A percentile compares a stretch with the other conserved stretches of the same genome.
phyloP scores from a whole-genome alignment of 768 basidiomycete genomes.

The Cyathus striatus region DNA sequence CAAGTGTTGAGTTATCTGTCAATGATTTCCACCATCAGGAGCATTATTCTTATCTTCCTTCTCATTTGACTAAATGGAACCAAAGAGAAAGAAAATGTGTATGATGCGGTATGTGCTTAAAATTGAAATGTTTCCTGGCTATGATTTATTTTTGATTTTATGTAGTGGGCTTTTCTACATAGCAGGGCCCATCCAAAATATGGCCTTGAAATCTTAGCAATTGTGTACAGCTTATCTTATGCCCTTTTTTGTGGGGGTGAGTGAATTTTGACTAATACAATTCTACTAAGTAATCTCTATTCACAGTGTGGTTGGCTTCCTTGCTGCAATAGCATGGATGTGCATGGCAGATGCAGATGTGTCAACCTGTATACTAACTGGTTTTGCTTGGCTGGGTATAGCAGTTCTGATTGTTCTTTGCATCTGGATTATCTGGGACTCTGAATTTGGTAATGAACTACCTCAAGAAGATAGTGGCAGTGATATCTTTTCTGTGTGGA shows the following conservation, averaged over 20 bases:
- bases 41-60: conserved; percentile 41
- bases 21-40: conserved; percentile 39
- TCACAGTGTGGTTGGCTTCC: conserved; percentile 12
- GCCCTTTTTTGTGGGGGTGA: conserved; percentile 23
- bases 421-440: conserved; percentile 40
- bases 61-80: conserved; percentile 39
- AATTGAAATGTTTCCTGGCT: conserved; percentile 1
- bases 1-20: conserved; percentile 50
- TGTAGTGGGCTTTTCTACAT: conserved; percentile 26
- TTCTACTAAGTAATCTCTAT: no score
- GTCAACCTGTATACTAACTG: conserved; percentile 11
- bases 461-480: no score
- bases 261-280: no score
- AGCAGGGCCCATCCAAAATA: conserved; percentile 24
- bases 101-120: conserved; percentile 8
- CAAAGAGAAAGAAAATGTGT: conserved; percentile 29
- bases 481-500: no score
- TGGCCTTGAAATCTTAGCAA: conserved; percentile 19
- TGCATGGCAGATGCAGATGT: conserved; percentile 11
- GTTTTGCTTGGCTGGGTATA: conserved; percentile 18
- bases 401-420: conserved; percentile 37
- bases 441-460: no score
- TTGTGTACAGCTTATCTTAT: conserved; percentile 21
- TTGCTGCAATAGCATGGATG: conserved; percentile 11
- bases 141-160: no score